Evolutionary conservation across 2,329 filamentous ascomycete species (phyloP).

Genomic region (Cladosporium austrohemisphaericum): DNA sequence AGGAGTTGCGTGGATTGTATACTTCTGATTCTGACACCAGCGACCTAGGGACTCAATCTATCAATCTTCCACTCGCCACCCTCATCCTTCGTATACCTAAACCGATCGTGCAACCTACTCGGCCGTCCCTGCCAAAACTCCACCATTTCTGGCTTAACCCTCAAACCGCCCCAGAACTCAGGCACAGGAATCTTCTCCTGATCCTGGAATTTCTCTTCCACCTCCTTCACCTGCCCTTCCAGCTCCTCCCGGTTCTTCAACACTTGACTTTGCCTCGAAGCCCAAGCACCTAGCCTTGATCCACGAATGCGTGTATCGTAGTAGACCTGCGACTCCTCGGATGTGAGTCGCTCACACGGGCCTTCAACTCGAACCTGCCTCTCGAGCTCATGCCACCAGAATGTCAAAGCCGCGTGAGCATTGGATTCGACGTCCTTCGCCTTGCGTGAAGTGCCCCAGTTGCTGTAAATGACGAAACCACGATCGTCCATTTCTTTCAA

Average conservation of each 20-base stretch:
- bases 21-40: background rate
- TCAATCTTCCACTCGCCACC: slow-evolving; percentile 51
- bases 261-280: slow-evolving; percentile 80
- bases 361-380: slow-evolving; percentile 91
- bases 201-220: slow-evolving; percentile 70
- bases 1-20: too few species aligned
- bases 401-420: slow-evolving; percentile 75
- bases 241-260: slow-evolving; percentile 67
- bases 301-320: slow-evolving; percentile 68
- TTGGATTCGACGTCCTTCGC: slow-evolving; percentile 68
- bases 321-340: slow-evolving; percentile 68
- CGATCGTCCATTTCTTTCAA: slow-evolving; percentile 83
- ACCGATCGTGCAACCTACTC: slow-evolving; percentile 89
- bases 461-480: slow-evolving; percentile 91
- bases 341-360: slow-evolving; percentile 59
- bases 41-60: slow-evolving; percentile 67
- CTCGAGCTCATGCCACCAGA: slow-evolving; percentile 85
- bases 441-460: slow-evolving; percentile 75
- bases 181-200: slow-evolving; percentile 81
- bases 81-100: slow-evolving; percentile 68
- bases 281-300: slow-evolving; percentile 86
- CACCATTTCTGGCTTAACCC: slow-evolving; percentile 77
- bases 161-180: slow-evolving; percentile 88
- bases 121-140: slow-evolving; percentile 96
- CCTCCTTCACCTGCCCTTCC: slow-evolving; percentile 72